These are phyloP conservation scores for Trichosporon sp. DNA, from an alignment of 1,284 basidiomycete species.

Conservation along the genomic window DNA sequence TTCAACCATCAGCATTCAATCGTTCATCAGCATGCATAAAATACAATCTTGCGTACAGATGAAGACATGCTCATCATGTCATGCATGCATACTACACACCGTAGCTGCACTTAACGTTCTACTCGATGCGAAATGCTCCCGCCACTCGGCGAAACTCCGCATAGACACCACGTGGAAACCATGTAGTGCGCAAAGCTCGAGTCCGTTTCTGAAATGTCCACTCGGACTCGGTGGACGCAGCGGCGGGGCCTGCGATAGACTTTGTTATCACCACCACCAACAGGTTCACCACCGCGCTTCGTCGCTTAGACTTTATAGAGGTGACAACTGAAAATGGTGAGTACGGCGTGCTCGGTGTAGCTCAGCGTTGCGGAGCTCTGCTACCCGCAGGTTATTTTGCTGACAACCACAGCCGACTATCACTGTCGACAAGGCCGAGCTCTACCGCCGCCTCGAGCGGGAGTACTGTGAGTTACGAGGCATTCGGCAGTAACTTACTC, in stretches of 20 bases:
- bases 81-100: not conserved
- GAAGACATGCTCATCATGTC: no score
- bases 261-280: conserved; percentile 5
- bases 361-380: no score
- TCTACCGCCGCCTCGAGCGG: conserved; percentile 82
- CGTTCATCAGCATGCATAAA: not conserved
- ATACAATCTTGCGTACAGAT: not conserved
- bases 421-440: conserved; percentile 90
- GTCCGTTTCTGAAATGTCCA: conserved; percentile 18
- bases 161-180: not conserved
- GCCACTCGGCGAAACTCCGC: not conserved
- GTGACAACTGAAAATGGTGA: conserved; percentile 4
- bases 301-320: conserved; percentile 5
- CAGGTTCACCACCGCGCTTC: conserved; percentile 2
- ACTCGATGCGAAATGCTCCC: not conserved
- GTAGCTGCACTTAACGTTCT: not conserved
- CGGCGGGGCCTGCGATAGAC: conserved; percentile 1
- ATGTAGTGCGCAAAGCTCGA: conserved; percentile 1
- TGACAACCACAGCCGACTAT: conserved; percentile 72
- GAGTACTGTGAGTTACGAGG: conserved; percentile 70
- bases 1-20: not conserved
- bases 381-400: not conserved
- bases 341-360: not conserved
- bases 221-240: not conserved
- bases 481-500: not conserved